Evolutionary conservation across 2,329 filamentous ascomycete genomes (phyloP).

Genomic region (Elsinoe necatrix): DNA sequence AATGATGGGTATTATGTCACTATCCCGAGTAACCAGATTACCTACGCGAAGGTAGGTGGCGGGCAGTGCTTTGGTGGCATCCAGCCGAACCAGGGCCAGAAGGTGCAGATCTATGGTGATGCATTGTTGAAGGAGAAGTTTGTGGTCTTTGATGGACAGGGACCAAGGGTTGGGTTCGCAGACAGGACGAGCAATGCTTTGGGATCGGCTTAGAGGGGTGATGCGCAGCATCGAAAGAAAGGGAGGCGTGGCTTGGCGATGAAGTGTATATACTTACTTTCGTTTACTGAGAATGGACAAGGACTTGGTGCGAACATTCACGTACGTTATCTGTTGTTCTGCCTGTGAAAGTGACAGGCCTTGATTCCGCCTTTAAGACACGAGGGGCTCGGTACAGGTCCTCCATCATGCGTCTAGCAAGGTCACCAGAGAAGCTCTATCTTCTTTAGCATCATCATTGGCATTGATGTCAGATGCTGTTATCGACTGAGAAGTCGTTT

Average conservation of each 20-base stretch:
- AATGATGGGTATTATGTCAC: conserved; percentile 35
- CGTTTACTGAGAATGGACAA: not conserved
- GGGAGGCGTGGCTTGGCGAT: not conserved
- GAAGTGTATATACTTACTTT: conserved; percentile 7
- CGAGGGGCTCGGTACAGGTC: too few relatives aligned
- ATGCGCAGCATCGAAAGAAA: too few relatives aligned
- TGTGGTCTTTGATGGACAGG: conserved; percentile 50
- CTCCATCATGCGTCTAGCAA: too few relatives aligned
- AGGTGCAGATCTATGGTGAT: conserved; percentile 56
- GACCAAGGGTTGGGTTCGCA: conserved; percentile 47
- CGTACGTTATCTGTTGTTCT: not conserved
- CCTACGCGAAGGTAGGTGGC: conserved; percentile 44
- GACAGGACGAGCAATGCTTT: conserved; percentile 24
- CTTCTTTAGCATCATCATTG: too few relatives aligned
- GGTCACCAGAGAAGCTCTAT: too few relatives aligned
- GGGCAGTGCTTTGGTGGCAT: conserved; percentile 60
- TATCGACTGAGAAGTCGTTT: too few relatives aligned
- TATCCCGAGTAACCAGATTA: conserved; percentile 36
- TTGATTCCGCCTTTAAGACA: too few relatives aligned
- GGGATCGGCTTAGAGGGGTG: not conserved
- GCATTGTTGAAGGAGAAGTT: conserved; percentile 53
- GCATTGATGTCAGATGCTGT: too few relatives aligned
- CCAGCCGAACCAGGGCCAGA: conserved; percentile 47
- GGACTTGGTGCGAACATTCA: not conserved
- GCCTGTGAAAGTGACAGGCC: too few relatives aligned